Conservation (phyloP, 495 filamentous ascomycete species). For the Aspergillus sparsus region DNA sequence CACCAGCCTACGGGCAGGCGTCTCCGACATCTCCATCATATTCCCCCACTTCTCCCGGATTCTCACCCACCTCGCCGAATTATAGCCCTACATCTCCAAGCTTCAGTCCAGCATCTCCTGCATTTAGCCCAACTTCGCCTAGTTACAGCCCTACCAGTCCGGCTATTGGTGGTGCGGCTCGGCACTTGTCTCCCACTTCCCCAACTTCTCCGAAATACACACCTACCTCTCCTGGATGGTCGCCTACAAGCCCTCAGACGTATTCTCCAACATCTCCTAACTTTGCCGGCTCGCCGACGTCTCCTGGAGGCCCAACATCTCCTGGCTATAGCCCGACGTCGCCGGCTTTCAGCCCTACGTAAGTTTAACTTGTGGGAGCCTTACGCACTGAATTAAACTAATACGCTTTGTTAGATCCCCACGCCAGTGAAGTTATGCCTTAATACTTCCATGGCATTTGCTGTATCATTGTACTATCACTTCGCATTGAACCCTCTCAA, state of each 20-base stretch:
- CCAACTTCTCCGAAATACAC: constrained; percentile 73
- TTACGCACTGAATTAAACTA: constrained; percentile 16
- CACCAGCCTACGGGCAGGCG: constrained; percentile 64
- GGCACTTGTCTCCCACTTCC: constrained; percentile 64
- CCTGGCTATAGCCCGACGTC: constrained; percentile 61
- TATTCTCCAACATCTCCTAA: constrained; percentile 79
- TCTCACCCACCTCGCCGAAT: constrained; percentile 71
- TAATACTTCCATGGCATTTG: constrained; percentile 27
- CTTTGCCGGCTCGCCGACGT: constrained; percentile 62
- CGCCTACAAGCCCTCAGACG: constrained; percentile 65
- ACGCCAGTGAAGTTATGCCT: constrained; percentile 42
- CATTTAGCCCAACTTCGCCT: constrained; percentile 58
- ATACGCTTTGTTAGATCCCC: constrained; percentile 47
- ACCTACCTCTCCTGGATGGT: constrained; percentile 71
- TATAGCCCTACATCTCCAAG: constrained; percentile 65
- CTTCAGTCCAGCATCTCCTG: constrained; percentile 62
- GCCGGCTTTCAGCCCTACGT: constrained; percentile 51
- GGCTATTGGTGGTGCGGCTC: constrained; percentile 48
- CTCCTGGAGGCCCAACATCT: constrained; percentile 51
- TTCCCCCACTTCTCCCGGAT: constrained; percentile 81
- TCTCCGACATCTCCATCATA: constrained; percentile 73
- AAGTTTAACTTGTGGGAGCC: constrained; percentile 20
- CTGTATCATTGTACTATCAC: constrained; percentile 48
- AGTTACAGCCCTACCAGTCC: constrained; percentile 72
- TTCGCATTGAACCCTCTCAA: constrained; percentile 27